These are phyloP conservation scores for Neonectria neomacrospora DNA, from an alignment of 2,329 filamentous ascomycete species.

Conservation along the genomic window DNA sequence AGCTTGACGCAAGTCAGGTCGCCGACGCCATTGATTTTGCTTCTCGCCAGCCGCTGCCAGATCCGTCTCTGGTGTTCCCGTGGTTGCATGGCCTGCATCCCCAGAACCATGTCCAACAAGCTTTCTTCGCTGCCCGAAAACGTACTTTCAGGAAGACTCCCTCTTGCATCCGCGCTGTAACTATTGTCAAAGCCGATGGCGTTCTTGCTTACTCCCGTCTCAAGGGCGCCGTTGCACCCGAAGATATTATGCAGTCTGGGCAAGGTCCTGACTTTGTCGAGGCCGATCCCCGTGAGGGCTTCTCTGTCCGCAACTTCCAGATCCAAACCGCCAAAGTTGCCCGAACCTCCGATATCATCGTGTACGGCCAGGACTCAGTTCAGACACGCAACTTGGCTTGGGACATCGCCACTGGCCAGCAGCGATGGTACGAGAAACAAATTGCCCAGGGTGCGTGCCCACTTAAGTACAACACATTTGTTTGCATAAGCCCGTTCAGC, in stretches of 20 bases:
- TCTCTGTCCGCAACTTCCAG: slow-evolving; percentile 96
- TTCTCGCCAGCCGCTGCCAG: slow-evolving; percentile 83
- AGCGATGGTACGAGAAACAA: slow-evolving; percentile 76
- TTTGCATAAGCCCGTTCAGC: slow-evolving; percentile 71
- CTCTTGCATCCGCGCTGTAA: slow-evolving; percentile 81
- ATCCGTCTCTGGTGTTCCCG: slow-evolving; percentile 88
- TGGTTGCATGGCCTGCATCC: slow-evolving; percentile 96
- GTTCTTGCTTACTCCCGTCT: slow-evolving; percentile 79
- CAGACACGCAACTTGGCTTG: slow-evolving; percentile 71
- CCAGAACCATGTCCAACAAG: slow-evolving; percentile 86
- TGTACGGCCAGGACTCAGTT: slow-evolving; percentile 82
- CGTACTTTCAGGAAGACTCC: slow-evolving; percentile 75
- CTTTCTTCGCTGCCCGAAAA: slow-evolving; percentile 86
- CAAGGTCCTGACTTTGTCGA: slow-evolving; percentile 75
- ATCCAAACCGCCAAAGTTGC: slow-evolving; percentile 93
- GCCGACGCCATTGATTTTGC: slow-evolving; percentile 79
- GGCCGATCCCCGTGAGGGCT: slow-evolving; percentile 87
- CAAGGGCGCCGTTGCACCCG: slow-evolving; percentile 86
- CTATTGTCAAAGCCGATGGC: slow-evolving; percentile 88
- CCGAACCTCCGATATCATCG: slow-evolving; percentile 87
- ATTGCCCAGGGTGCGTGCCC: slow-evolving; percentile 64
- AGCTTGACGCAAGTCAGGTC: slow-evolving; percentile 75
- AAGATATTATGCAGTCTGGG: slow-evolving; percentile 75
- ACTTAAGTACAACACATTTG: slow-evolving; percentile 86
- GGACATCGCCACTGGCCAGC: slow-evolving; percentile 80